phyloP scores from a whole-genome alignment of 805 yeast species.

The Pichia manshurica region DNA sequence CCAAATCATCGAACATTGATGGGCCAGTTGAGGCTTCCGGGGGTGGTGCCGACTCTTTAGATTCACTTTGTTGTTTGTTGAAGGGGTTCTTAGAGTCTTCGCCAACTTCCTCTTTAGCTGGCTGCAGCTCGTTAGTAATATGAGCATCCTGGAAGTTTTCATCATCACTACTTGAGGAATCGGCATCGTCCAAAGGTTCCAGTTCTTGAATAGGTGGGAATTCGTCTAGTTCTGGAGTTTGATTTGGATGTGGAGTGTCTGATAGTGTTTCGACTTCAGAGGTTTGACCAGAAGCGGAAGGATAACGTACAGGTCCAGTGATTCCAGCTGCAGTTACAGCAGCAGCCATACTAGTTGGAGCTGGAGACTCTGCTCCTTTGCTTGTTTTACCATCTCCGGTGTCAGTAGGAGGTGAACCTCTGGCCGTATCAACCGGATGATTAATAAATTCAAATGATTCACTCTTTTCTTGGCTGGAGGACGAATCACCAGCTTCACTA shows the following conservation, averaged over 20 bases:
- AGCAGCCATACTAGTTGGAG: constrained; percentile 6
- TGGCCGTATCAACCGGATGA: constrained; percentile 32
- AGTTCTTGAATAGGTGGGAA: constrained; percentile 11
- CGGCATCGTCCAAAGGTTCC: constrained; percentile 3
- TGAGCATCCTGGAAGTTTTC: constrained; percentile 16
- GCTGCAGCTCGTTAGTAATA: constrained; percentile 7
- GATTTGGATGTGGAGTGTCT: background rate
- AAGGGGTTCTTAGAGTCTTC: constrained; percentile 14
- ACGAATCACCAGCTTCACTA: constrained; percentile 9
- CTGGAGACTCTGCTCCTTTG: background rate
- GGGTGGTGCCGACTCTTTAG: constrained; percentile 14
- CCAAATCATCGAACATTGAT: constrained; percentile 32
- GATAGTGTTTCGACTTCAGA: constrained; percentile 7
- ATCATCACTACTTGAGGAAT: constrained; percentile 11
- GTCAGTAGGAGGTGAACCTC: background rate
- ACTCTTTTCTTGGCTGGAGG: constrained; percentile 23
- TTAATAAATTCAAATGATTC: constrained; percentile 52
- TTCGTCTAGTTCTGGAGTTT: constrained; percentile 5
- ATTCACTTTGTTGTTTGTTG: constrained; percentile 7
- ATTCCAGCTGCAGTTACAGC: constrained; percentile 1
- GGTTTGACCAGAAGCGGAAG: background rate
- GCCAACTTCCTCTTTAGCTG: constrained; percentile 1
- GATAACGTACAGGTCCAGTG: background rate
- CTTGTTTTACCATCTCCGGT: background rate
- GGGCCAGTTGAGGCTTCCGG: constrained; percentile 7